Base-by-base conservation (phyloP, 768 basidiomycete genomes). In the Podaxis sp. region DNA sequence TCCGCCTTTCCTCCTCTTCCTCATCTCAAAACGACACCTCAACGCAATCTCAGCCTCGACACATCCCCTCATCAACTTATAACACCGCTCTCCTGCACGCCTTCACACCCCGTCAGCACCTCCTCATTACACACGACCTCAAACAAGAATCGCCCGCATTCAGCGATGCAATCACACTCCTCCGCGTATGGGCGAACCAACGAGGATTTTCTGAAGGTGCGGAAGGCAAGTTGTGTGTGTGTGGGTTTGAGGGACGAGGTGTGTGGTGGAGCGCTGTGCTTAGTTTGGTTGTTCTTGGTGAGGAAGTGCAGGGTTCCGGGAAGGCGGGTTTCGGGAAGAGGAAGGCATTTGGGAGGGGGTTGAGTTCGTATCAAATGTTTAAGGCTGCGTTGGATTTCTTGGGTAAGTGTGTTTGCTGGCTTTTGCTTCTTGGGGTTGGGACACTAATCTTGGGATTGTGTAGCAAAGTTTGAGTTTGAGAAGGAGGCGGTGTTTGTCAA, bases 341-440 rank as follows among this genome's bases (percentile, higher is more conserved):
- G 59, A 86, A 80, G 69, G 82, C 87, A 0, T 70, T 96, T 2
- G 96, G 93, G 4, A 85, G 82, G 61, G 92, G 94, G 1, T 71
- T 98, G 67, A 95, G 93, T 64, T 92, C 92, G 22, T 97, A 96
- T 75, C 95, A 96, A 71, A 79, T 96, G 30, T 90, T 98, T 73
- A 85, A 90, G 67, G 93, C 91, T 38, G 88, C 86, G 0, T 75
- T 96, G 67, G 92, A 95, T 71, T 89, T 95, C 69, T 72, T 98
- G 24, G 84, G 95, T 95, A 70, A 66, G 88, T 72, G 15, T 22
- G 2, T 38, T 52, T 12, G 12, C 30, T 49, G 28, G 52, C 2
- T 22, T 52, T 26, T 42, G n/a, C 33, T 22, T 8, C 2, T 33
- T n/a, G 13, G 15, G 8, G 24, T 48, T 15, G n/a, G 38, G 30